Evolutionary conservation across 1,284 basidiomycete species (phyloP), one percentile per base, ranked within the genome.

Genomic region (Golubevia sp.): DNA sequence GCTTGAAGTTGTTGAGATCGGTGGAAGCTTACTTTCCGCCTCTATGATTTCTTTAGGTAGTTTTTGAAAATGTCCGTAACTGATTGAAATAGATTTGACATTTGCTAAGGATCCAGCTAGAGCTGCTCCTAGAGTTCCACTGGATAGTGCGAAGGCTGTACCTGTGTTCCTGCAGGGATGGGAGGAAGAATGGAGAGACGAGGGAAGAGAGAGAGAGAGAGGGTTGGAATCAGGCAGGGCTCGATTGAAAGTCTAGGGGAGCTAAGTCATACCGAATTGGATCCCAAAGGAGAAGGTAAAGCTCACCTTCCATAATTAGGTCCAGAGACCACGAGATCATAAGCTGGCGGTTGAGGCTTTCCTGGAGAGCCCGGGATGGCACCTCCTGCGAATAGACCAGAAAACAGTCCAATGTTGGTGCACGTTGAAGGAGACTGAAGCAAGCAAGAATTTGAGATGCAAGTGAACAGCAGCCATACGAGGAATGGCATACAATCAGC

Each of bases 81-180:
- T 77, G 20, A 83, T 60, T 1, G 77, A 71, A 18, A 83, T 66
- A 53, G 71, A 67, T 6, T 66, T 64, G 1, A 76, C 68, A n/a
- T 70, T 73, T 2, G 73, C 59, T 8, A 82, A 63, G 1, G 79
- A 66, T 0, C 69, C 79, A 0, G 80, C 74, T 49, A 79, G 55
- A 0, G 80, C 80, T 0, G 73, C 80, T 13, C 78, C 80, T 2
- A 83, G 56, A 6, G 80, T 83, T n/a, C 80, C 80, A 2, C 75
- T 78, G 11, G 74, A 76, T 3, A 83, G 60, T 0, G 76, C 71
- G 56, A 83, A 83, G 1, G 80, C 77, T 0, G 77, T 76, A 8
- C 80, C 80, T 5, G 80, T 78, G 44, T 83, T 83, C 2, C 56
- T 20, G 55, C 23, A 26, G 15, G 24, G 5, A 26, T 7, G n/a